These are phyloP conservation scores for Aegilops longissima DNA, from an alignment of 176 grass and related monocot species.

Conservation along the genomic window DNA sequence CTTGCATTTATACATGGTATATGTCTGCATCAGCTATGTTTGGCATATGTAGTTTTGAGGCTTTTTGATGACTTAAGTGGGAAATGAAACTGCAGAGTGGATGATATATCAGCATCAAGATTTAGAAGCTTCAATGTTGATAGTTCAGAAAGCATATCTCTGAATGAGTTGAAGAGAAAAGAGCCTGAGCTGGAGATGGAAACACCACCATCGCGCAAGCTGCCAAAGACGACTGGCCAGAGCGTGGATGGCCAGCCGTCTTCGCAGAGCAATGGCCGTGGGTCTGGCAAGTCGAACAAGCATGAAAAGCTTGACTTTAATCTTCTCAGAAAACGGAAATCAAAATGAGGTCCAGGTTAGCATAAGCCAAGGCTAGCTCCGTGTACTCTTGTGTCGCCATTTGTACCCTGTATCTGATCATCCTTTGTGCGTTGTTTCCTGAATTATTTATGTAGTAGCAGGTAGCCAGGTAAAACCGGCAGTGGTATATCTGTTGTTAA, in stretches of 20 bases:
- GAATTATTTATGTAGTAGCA: neutral
- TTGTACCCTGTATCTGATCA: conserved; percentile 25
- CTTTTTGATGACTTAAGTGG: neutral
- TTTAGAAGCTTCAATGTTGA: conserved; percentile 31
- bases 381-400: conserved; percentile 19
- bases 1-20: neutral
- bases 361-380: neutral
- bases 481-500: neutral
- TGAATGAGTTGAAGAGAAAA: conserved; percentile 75
- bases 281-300: conserved; percentile 51
- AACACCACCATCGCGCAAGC: conserved; percentile 36
- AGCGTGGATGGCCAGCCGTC: conserved; percentile 33
- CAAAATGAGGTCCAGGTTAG: conserved; percentile 4
- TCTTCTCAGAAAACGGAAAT: conserved; percentile 50
- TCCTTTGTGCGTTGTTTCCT: neutral
- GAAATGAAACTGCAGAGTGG: conserved; percentile 42
- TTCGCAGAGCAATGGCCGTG: conserved; percentile 45
- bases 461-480: neutral
- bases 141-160: conserved; percentile 43
- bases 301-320: conserved; percentile 64
- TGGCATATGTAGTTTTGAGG: neutral
- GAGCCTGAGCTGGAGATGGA: conserved; percentile 48
- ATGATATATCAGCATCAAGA: conserved; percentile 35
- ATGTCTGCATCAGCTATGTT: neutral
- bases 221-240: conserved; percentile 30